phyloP scores from a whole-genome alignment of 2,329 filamentous ascomycete species.

The Penicillium sp. region DNA sequence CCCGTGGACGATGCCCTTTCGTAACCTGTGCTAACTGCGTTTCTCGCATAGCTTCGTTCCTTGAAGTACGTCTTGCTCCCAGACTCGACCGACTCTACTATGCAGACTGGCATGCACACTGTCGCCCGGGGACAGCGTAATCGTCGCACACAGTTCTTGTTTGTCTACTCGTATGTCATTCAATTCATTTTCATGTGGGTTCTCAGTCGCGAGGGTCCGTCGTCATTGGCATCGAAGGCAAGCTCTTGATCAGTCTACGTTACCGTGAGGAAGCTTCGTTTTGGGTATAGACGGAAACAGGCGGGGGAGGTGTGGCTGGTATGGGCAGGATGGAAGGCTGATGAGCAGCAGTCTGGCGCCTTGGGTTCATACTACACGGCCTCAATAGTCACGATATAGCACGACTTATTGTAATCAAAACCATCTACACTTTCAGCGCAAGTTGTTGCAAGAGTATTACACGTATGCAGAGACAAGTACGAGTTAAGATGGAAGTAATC shows the following conservation, averaged over 20 bases:
- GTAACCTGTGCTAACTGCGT: not conserved
- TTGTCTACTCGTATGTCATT: slow-evolving; percentile 90
- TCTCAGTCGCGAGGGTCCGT: slow-evolving; percentile 56
- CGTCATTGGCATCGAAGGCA: slow-evolving; percentile 23
- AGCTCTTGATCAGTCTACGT: slow-evolving; percentile 13
- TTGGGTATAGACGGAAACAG: slow-evolving; percentile 13
- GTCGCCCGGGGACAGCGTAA: slow-evolving; percentile 83
- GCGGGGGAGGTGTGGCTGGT: slow-evolving; percentile 6
- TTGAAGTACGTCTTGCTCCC: slow-evolving; percentile 94
- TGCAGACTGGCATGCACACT: slow-evolving; percentile 62
- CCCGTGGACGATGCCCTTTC: too few species aligned
- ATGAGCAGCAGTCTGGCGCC: slow-evolving; percentile 7
- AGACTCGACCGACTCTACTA: slow-evolving; percentile 68
- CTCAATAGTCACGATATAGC: slow-evolving; percentile 25
- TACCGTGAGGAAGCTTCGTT: slow-evolving; percentile 1
- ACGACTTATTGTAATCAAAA: slow-evolving; percentile 30
- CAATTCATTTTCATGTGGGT: slow-evolving; percentile 96
- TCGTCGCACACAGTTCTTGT: slow-evolving; percentile 86
- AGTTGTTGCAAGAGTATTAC: not conserved
- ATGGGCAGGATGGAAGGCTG: not conserved
- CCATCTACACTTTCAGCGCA: slow-evolving; percentile 6
- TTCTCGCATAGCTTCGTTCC: slow-evolving; percentile 70
- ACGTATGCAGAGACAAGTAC: not conserved
- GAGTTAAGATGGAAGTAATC: not conserved
- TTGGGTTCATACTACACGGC: not conserved